A percentile compares a stretch with the other conserved stretches of the same genome.
These are phyloP conservation scores for Gracilaria caudata DNA, from an alignment of 23 red algal genomes.

Conservation along the genomic window DNA sequence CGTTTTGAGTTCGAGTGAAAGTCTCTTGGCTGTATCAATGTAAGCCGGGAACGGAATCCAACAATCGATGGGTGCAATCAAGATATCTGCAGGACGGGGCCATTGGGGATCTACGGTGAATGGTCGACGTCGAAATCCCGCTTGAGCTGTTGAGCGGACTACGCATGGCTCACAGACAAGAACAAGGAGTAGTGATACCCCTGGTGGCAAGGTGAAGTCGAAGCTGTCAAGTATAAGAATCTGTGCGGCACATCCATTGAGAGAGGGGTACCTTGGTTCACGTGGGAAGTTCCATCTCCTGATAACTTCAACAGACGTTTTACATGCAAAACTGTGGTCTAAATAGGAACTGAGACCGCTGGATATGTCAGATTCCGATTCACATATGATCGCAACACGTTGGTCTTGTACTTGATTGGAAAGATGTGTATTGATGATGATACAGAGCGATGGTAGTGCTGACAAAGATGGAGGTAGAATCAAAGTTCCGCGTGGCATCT, in stretches of 20 bases:
- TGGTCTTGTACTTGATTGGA: conserved; percentile 22
- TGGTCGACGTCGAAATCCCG: too few species aligned
- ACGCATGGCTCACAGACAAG: conserved; percentile 4
- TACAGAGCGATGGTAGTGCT: conserved; percentile 23
- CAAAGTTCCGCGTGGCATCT: conserved; percentile 21
- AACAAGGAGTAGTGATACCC: conserved; percentile 27
- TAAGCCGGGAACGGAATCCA: conserved; percentile 16
- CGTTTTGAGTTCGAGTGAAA: conserved; percentile 17
- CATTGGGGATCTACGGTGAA: neutral
- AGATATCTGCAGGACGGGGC: neutral
- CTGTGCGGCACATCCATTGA: conserved; percentile 20
- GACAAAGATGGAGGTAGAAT: conserved; percentile 45
- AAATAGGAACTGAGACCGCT: conserved; percentile 34
- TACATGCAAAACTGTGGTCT: conserved; percentile 23
- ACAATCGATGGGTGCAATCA: conserved; percentile 29
- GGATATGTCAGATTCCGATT: conserved; percentile 37
- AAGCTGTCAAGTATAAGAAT: conserved; percentile 49
- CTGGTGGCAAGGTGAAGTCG: conserved; percentile 12
- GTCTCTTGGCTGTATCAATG: neutral
- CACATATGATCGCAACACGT: conserved; percentile 41
- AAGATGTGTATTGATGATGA: conserved; percentile 28
- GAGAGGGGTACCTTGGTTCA: conserved; percentile 23
- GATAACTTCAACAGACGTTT: conserved; percentile 37
- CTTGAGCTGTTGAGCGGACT: neutral
- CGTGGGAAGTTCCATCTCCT: conserved; percentile 6